Evolutionary conservation across 208 protist species (phyloP).

Genomic region (Leishmania lainsoni): DNA sequence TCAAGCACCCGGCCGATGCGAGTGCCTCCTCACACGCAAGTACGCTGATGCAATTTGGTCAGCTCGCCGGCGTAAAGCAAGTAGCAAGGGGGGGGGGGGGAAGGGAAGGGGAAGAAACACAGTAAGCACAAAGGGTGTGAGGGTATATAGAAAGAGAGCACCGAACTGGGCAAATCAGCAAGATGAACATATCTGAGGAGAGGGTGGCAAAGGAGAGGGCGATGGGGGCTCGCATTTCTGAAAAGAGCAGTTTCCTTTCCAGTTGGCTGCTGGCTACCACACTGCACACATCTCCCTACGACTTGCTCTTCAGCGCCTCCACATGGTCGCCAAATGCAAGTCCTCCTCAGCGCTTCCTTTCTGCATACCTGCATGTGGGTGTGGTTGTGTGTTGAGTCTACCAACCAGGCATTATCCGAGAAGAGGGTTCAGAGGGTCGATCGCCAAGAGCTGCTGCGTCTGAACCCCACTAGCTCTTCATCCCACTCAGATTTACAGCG

Average conservation of each 20-base stretch:
- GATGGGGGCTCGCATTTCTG: background rate
- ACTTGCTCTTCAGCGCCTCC: background rate
- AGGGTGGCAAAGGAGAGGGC: background rate
- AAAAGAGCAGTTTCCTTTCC: background rate
- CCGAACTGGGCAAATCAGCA: background rate
- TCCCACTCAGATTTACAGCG: background rate
- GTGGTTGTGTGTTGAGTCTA: background rate
- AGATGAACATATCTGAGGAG: background rate
- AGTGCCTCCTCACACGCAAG: background rate
- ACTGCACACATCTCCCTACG: background rate
- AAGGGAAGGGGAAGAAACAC: background rate
- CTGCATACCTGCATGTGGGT: background rate
- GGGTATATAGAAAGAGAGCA: background rate
- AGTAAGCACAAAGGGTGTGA: background rate
- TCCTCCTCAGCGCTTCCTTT: background rate
- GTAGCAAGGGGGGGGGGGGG: background rate
- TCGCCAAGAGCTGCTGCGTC: background rate
- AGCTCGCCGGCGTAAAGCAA: background rate
- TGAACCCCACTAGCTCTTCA: background rate
- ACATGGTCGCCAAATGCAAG: background rate
- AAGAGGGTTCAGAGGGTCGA: background rate
- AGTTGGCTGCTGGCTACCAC: background rate
- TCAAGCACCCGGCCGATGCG: background rate
- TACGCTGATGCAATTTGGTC: background rate
- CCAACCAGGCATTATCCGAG: background rate